Conservation (phyloP, 164 flowering plant species). For the Saururus chinensis region DNA sequence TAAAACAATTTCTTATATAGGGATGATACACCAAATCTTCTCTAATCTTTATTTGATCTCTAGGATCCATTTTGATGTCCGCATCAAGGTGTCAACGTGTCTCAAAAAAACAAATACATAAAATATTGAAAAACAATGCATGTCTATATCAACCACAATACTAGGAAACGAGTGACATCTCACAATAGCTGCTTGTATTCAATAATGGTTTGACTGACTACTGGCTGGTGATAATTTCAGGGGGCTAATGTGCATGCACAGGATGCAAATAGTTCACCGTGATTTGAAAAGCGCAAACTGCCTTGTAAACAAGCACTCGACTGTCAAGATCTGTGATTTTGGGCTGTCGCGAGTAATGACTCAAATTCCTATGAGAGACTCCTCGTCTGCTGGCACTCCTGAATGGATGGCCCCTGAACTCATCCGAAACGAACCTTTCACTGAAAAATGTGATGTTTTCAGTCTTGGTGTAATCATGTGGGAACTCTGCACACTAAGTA, state of each 20-base stretch:
- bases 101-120: too few species aligned
- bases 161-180: too few species aligned
- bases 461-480: slow-evolving; percentile 98
- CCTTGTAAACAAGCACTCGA: slow-evolving; percentile 86
- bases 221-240: slow-evolving; percentile 17
- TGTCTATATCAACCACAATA: too few species aligned
- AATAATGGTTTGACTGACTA: background rate
- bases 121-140: too few species aligned
- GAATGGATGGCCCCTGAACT: slow-evolving; percentile 99
- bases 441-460: slow-evolving; percentile 89
- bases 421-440: slow-evolving; percentile 82
- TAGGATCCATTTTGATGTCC: too few species aligned
- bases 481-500: slow-evolving; percentile 90
- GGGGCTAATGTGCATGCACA: slow-evolving; percentile 92
- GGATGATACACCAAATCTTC: too few species aligned
- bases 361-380: slow-evolving; percentile 43
- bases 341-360: slow-evolving; percentile 83
- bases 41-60: too few species aligned
- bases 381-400: slow-evolving; percentile 89
- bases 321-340: slow-evolving; percentile 89
- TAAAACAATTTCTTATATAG: too few species aligned
- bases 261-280: slow-evolving; percentile 89
- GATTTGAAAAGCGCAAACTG: slow-evolving; percentile 94
- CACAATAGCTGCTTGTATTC: background rate
- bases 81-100: too few species aligned